Percentiles rank a stretch among this genome's conserved stretches.
These are phyloP conservation scores for Pinguiococcus pyrenoidosus DNA, from an alignment of 108 stramenopile genomes.

Conservation along the genomic window DNA sequence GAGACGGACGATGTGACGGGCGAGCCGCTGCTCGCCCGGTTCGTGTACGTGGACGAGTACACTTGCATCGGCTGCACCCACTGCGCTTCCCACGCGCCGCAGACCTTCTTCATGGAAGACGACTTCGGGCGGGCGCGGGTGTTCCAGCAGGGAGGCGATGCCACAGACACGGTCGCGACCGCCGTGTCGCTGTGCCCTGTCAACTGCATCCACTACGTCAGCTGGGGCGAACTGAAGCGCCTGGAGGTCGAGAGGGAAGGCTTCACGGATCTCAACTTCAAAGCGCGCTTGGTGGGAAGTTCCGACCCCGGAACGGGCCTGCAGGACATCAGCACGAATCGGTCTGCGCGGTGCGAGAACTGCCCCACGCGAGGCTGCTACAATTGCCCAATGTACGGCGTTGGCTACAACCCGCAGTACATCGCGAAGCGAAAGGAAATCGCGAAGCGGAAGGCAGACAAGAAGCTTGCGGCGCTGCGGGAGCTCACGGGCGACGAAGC, in stretches of 20 bases:
- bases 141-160: constrained; percentile 80
- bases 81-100: constrained; percentile 62
- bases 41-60: constrained; percentile 78
- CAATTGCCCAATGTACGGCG: constrained; percentile 76
- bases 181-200: constrained; percentile 83
- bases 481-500: too few species aligned
- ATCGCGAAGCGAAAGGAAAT: constrained; percentile 21
- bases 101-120: constrained; percentile 78
- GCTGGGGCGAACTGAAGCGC: constrained; percentile 58
- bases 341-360: constrained; percentile 50
- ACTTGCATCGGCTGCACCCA: constrained; percentile 75
- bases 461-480: too few species aligned
- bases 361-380: constrained; percentile 56
- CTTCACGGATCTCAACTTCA: constrained; percentile 70
- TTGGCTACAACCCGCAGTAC: constrained; percentile 72
- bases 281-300: constrained; percentile 56
- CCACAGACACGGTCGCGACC: constrained; percentile 57
- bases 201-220: constrained; percentile 79
- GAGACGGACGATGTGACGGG: too few species aligned
- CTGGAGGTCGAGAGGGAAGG: constrained; percentile 61
- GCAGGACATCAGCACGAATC: constrained; percentile 36
- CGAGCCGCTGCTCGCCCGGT: too few species aligned
- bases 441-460: too few species aligned
- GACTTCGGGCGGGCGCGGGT: constrained; percentile 72
- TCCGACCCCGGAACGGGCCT: constrained; percentile 22